Base-by-base conservation (phyloP, 208 protist genomes). In the Leishmania lainsoni region DNA sequence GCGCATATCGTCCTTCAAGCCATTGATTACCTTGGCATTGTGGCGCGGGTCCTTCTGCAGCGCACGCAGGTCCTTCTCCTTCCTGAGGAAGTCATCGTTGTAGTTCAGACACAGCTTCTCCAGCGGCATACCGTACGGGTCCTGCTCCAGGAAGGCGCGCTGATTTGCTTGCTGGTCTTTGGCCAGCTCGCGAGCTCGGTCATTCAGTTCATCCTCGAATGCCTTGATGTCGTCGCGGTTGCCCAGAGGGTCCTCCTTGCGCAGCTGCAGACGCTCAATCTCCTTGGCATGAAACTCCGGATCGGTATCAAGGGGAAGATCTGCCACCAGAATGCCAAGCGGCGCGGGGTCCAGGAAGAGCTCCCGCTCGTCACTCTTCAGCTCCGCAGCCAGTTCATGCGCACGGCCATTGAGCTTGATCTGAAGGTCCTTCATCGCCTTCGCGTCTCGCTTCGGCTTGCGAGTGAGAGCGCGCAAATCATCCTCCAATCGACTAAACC, bases 271-370 rank as follows among this genome's bases (percentile, higher is more conserved):
- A 16, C 91, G 93, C 79, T 91, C 81, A 5, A 90, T 76, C 78
- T 96, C 90, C 84, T 89, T 91, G 17, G 29, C 54, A 78, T 89
- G 84, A 81, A 96, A 96, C 39, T 83, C 58, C 5, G 73, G 48
- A 81, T 96, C 93, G 22, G 59, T 86, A 78, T 96, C 90, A 26
- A 96, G 85, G 22, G 89, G 86, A 22, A 96, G 88, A 45, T 95
- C 87, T 5, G 32, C 22, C 42, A 91, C 65, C 10, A 89, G 87
- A n/a, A 96, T 86, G 42, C 93, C 91, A 17, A 89, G 76, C 20
- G 91, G 91, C 79, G 86, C 61, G 0, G 88, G 91, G 66, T 93
- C 89, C 49, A 95, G 81, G 83, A 95, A 95, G 16, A 93, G 80
- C 29, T 91, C 86, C n/a, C 91, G 93, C 80, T 96, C 93, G 52